phyloP scores from a whole-genome alignment of 2,329 filamentous ascomycete genomes.

The Fusarium annulatum region DNA sequence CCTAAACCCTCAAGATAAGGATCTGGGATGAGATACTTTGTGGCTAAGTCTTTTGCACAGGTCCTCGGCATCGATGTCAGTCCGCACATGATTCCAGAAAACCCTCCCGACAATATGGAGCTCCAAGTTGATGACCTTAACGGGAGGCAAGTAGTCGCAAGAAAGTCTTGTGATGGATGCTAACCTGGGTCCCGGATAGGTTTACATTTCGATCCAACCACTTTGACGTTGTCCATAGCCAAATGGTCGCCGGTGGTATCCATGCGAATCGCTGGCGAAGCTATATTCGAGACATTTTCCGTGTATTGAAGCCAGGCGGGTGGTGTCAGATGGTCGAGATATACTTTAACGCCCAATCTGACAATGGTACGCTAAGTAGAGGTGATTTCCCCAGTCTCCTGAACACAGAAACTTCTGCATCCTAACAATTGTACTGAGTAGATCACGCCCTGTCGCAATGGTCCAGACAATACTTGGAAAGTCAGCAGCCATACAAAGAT shows the following conservation, averaged over 20 bases:
- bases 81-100: conserved; percentile 74
- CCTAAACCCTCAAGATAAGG: neutral
- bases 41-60: conserved; percentile 53
- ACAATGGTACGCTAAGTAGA: conserved; percentile 80
- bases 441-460: conserved; percentile 74
- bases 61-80: conserved; percentile 78
- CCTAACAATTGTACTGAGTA: conserved; percentile 44
- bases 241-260: conserved; percentile 77
- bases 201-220: conserved; percentile 76
- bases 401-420: neutral
- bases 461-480: conserved; percentile 73
- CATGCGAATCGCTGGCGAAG: conserved; percentile 76
- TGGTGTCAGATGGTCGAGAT: conserved; percentile 93
- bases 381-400: conserved; percentile 52
- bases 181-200: conserved; percentile 46
- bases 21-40: neutral
- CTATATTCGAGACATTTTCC: conserved; percentile 81
- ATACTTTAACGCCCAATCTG: conserved; percentile 86
- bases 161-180: neutral
- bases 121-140: conserved; percentile 81
- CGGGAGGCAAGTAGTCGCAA: conserved; percentile 57
- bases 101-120: conserved; percentile 73
- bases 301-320: conserved; percentile 77
- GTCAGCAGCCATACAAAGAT: conserved; percentile 73
- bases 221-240: conserved; percentile 88